phyloP scores from a whole-genome alignment of 306 rosid species.

The Prunus padus region DNA sequence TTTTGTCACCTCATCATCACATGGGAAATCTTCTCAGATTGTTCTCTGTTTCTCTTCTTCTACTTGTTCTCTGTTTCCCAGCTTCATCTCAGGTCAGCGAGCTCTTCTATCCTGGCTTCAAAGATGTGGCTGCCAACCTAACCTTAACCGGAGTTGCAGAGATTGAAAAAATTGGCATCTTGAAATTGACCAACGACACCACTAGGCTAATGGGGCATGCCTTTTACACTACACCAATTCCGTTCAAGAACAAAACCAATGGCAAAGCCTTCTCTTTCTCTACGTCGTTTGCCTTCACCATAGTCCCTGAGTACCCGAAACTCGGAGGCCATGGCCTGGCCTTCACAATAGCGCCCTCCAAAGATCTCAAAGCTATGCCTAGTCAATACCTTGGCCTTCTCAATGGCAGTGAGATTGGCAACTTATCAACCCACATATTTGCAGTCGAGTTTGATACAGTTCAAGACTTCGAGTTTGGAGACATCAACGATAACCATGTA shows the following conservation, averaged over 20 bases:
- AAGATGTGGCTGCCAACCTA: conserved; percentile 35
- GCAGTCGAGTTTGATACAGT: conserved; percentile 87
- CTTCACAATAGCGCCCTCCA: conserved; percentile 55
- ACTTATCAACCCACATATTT: conserved; percentile 63
- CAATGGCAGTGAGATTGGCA: conserved; percentile 53
- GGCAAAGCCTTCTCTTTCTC: conserved; percentile 72
- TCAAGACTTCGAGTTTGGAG: conserved; percentile 81
- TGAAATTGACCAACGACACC: conserved; percentile 61
- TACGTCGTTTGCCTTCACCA: conserved; percentile 56
- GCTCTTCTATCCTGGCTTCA: conserved; percentile 56
- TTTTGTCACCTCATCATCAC: neutral
- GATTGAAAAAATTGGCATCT: conserved; percentile 41
- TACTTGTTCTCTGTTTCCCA: conserved; percentile 27
- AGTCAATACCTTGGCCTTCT: conserved; percentile 79
- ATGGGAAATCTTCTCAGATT: conserved; percentile 39
- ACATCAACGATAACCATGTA: conserved; percentile 76
- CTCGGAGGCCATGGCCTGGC: conserved; percentile 93
- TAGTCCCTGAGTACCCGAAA: conserved; percentile 74
- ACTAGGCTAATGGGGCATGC: conserved; percentile 52
- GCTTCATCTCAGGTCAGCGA: conserved; percentile 36
- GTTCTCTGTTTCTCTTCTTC: conserved; percentile 25
- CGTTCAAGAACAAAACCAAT: conserved; percentile 48
- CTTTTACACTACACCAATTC: conserved; percentile 48
- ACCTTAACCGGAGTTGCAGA: conserved; percentile 50
- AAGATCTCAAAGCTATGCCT: conserved; percentile 53